Evolutionary conservation across 1,284 basidiomycete genomes (phyloP), one percentile per base, ranked within the genome.

Genomic region (Wallemia ichthyophaga): DNA sequence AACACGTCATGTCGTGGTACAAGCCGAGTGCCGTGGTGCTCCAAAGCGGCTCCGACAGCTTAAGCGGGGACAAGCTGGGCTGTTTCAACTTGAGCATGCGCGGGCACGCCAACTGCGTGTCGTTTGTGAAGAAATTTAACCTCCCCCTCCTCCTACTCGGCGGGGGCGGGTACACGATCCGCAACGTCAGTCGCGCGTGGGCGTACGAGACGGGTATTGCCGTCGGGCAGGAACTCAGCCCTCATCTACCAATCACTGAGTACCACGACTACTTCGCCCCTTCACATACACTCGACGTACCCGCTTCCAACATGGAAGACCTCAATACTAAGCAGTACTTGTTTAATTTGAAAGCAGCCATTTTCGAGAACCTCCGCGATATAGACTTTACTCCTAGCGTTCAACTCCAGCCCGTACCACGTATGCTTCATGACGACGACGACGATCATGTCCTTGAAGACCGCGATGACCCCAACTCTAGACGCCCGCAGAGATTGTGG

Each of bases 231-330:
- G 87, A 96, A 68, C 77, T 98, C 5, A 83, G 81, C 56, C 75
- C 67, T 88, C 87, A 85, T 65, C 91, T 95, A 59, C 89, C 89
- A 0, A 83, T 89, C 63, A 95, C 95, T 67, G 91, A 95, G 70
- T 95, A 98, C 71, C 96, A 94, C 69, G 92, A 98, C 69, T 98
- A 98, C 71, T 98, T 96, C 69, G 94, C 94, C 0, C 94, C 94
- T 0, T 87, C 94, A 66, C 95, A 98, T 67, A 80, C 88, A 66
- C 76, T 99, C n/a, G 89, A 99, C 67, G 94, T 99, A 25, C 84
- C 84, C 63, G 75, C 89, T 2, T 92, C 87, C 27, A 99, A 98
- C 68, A 86, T 89, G 67, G 88, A 95, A 64, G 91, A 99, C 66
- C 74, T 92, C 72, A 99, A 99, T 68, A 86, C 86, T 1, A 78